A percentile compares a stretch with the other conserved stretches of the same genome.
phyloP scores from a whole-genome alignment of 352 stramenopile genomes.

The Globisporangium canariense region DNA sequence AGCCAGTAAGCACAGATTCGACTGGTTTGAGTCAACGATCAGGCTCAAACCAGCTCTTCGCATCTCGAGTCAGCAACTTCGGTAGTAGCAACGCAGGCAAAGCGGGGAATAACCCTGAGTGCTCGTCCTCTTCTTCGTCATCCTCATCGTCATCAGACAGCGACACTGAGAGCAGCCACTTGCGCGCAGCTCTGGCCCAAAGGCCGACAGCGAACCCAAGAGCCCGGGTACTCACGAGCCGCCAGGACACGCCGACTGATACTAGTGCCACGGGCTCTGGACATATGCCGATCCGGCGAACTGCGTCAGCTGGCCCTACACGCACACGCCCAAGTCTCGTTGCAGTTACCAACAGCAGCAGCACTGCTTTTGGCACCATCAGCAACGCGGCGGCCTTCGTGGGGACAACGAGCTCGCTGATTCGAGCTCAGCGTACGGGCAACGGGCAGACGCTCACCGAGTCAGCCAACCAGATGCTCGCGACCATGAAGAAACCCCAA shows the following conservation, averaged over 20 bases:
- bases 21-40: neutral
- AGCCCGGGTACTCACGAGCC: neutral
- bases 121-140: constrained; percentile 20
- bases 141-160: constrained; percentile 21
- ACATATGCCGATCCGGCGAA: constrained; percentile 4
- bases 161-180: constrained; percentile 1
- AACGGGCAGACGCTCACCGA: constrained; percentile 49
- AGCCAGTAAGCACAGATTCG: neutral
- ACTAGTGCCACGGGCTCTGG: neutral
- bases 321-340: constrained; percentile 12
- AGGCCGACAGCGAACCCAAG: neutral
- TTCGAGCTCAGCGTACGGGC: constrained; percentile 49
- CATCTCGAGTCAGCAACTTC: constrained; percentile 6
- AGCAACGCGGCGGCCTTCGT: constrained; percentile 34
- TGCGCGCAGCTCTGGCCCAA: constrained; percentile 4
- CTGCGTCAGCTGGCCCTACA: constrained; percentile 20
- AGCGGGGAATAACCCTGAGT: constrained; percentile 12
- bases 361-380: constrained; percentile 5
- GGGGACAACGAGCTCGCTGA: constrained; percentile 62
- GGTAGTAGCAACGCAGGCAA: neutral
- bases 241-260: neutral
- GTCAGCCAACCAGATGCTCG: constrained; percentile 43
- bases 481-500: constrained; percentile 24
- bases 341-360: neutral
- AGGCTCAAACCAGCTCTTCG: neutral